Conservation (phyloP, 352 stramenopile species). For the Phytophthora brassicae region DNA sequence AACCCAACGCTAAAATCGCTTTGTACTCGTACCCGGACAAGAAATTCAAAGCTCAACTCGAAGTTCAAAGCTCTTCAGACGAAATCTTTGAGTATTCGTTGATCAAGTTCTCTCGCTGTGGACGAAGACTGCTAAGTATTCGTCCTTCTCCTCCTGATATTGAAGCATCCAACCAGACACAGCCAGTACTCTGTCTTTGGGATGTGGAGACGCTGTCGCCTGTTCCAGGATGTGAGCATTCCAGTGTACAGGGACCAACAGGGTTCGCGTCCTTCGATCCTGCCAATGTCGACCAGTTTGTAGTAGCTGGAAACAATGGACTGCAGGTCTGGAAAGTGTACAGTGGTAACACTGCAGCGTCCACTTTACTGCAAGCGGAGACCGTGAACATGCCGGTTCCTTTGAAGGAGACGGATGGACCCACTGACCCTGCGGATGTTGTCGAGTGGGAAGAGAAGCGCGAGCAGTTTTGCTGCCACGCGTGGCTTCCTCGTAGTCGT, state of each 20-base stretch:
- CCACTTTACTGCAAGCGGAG: constrained; percentile 37
- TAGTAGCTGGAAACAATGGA: constrained; percentile 61
- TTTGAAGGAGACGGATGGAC: background rate
- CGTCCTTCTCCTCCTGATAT: constrained; percentile 17
- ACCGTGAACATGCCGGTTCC: constrained; percentile 11
- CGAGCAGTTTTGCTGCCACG: constrained; percentile 50
- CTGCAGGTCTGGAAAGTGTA: constrained; percentile 78
- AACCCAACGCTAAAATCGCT: constrained; percentile 55
- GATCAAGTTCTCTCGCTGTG: constrained; percentile 73
- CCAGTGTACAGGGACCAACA: constrained; percentile 6
- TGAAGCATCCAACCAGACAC: constrained; percentile 2
- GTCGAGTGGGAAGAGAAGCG: constrained; percentile 58
- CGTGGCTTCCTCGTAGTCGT: constrained; percentile 51
- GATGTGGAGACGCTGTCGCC: constrained; percentile 54
- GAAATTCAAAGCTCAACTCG: constrained; percentile 61
- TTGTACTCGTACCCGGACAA: constrained; percentile 81
- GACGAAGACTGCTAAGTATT: constrained; percentile 55
- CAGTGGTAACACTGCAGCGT: constrained; percentile 29
- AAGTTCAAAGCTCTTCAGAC: constrained; percentile 15
- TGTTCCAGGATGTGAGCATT: constrained; percentile 45
- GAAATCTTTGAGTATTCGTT: constrained; percentile 60
- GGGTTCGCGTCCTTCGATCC: constrained; percentile 81
- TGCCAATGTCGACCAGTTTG: constrained; percentile 52
- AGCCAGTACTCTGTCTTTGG: constrained; percentile 55
- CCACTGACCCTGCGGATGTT: constrained; percentile 9